Conservation (phyloP, 2,329 filamentous ascomycete species). For the Aspergillus persii region DNA sequence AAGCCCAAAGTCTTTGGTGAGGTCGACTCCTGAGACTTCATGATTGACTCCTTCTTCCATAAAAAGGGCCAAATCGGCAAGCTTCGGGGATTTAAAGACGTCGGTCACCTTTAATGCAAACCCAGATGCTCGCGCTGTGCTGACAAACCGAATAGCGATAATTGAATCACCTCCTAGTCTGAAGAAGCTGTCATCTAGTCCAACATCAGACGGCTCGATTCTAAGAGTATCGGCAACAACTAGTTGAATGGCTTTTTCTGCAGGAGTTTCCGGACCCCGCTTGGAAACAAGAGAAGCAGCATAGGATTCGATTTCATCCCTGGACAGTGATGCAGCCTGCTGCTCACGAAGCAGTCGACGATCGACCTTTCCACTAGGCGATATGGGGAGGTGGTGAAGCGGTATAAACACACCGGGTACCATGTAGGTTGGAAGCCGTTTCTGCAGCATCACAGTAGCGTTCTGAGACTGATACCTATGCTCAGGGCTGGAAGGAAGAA, state of each 20-base stretch:
- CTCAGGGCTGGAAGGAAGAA: neutral
- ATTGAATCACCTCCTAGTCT: neutral
- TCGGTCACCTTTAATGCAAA: neutral
- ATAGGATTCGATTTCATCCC: neutral
- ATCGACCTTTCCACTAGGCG: conserved; percentile 21
- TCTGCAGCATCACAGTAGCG: neutral
- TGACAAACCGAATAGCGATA: neutral
- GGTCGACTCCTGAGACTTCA: neutral
- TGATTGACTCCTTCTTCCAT: neutral
- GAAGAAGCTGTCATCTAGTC: neutral
- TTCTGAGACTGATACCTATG: neutral
- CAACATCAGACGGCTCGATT: neutral
- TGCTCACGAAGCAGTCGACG: conserved; percentile 7
- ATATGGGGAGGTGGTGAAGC: conserved; percentile 16
- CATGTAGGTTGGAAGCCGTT: conserved; percentile 21
- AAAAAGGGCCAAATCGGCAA: neutral
- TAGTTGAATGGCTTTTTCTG: neutral
- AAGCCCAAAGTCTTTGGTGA: neutral
- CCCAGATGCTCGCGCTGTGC: neutral
- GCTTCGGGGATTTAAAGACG: neutral
- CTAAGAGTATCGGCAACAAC: neutral
- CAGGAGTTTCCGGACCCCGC: neutral
- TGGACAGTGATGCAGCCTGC: neutral
- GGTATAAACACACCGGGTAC: conserved; percentile 18
- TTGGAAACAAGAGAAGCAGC: neutral